phyloP scores from a whole-genome alignment of 345 rosid genomes.

The Acer campestre region DNA sequence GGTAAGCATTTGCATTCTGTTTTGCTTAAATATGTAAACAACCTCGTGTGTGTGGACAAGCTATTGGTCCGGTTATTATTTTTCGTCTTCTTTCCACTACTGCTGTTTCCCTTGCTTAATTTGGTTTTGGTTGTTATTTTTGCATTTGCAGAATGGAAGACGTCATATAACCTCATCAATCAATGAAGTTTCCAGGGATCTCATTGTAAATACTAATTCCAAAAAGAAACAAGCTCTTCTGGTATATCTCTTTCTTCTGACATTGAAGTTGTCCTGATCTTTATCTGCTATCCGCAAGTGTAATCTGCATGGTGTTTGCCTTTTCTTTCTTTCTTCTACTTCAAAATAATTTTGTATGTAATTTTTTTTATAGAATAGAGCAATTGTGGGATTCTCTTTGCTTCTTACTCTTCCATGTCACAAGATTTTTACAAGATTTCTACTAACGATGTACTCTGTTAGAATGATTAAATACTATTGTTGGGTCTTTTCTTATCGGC shows the following conservation, averaged over 20 bases:
- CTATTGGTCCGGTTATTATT: background rate
- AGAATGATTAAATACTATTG: no score
- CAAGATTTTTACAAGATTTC: no score
- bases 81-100: background rate
- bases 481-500: no score
- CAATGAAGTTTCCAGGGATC: slow-evolving; percentile 99
- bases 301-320: background rate
- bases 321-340: background rate
- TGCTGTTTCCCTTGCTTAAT: slow-evolving; percentile 18
- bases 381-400: background rate
- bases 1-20: slow-evolving; percentile 48
- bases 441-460: background rate
- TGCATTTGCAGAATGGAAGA: slow-evolving; percentile 83
- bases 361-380: background rate
- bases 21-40: slow-evolving; percentile 8
- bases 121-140: slow-evolving; percentile 27
- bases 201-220: slow-evolving; percentile 83
- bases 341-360: background rate
- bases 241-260: slow-evolving; percentile 47
- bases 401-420: no score
- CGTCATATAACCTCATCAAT: slow-evolving; percentile 87
- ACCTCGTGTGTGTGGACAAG: background rate
- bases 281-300: slow-evolving; percentile 12
- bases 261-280: slow-evolving; percentile 11
- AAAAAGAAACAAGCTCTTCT: slow-evolving; percentile 92